Evolutionary conservation across 1,139 yeast genomes (phyloP).

Genomic region (Suhomyces chickasaworum): DNA sequence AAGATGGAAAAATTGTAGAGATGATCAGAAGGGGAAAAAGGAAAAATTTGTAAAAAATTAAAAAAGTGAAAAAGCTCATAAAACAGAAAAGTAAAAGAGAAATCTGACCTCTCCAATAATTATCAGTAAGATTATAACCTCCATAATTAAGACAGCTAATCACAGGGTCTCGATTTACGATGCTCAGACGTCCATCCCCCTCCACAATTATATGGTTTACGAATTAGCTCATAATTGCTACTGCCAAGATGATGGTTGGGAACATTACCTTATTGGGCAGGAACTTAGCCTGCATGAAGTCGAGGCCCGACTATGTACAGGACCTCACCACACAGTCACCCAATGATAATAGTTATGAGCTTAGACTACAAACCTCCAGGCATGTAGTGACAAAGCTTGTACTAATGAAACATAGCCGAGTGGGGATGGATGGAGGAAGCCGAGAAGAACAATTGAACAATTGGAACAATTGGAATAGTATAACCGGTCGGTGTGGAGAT

Average conservation of each 20-base stretch:
- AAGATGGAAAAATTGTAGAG: neutral
- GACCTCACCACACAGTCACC: neutral
- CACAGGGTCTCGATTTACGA: neutral
- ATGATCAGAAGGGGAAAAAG: no score
- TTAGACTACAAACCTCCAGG: no score
- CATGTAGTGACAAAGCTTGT: neutral
- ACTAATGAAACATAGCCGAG: neutral
- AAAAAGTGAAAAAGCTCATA: no score
- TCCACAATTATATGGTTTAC: neutral
- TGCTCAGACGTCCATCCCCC: neutral
- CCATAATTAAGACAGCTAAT: neutral
- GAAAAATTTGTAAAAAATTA: no score
- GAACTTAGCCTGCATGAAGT: neutral
- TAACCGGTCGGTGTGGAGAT: neutral
- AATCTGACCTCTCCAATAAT: neutral
- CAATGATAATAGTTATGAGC: no score
- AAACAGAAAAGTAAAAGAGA: no score
- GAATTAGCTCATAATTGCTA: neutral
- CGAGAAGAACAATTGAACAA: neutral
- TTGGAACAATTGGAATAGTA: neutral
- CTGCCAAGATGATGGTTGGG: constrained; percentile 5
- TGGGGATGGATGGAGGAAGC: neutral
- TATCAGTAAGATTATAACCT: neutral
- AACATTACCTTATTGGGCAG: constrained; percentile 1
- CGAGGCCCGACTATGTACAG: neutral